Evolutionary conservation across 768 basidiomycete genomes (phyloP), one percentile per base, ranked within the genome.

Genomic region (Tylopilus intermedius): DNA sequence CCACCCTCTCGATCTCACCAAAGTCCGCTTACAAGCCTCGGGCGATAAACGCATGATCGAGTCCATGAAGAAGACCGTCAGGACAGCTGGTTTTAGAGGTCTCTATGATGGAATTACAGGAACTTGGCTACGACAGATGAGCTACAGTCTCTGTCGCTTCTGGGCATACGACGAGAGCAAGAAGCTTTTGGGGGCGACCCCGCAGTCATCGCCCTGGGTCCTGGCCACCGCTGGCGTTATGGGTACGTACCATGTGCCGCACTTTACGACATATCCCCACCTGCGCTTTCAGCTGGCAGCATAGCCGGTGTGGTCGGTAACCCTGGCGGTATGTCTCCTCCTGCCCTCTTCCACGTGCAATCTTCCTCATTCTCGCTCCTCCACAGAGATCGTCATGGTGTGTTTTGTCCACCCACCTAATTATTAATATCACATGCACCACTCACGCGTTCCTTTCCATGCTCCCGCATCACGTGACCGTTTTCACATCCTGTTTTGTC

Each of bases 81-180:
- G 79, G 64, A 89, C 86, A 6, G 88, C 87, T 45, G 91, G 91
- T 77, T 58, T 61, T 58, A 57, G 61, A 59, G 92, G 92, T 2
- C 75, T 94, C 45, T 91, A 82, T 62, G 92, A 93, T 64, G 92
- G 92, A 15, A 90, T 93, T 54, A 75, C 85, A 2, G 92, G 91
- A 29, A 95, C 92, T 26, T 86, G 90, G 82, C 71, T 95, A 70
- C 81, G 92, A 27, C 92, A 95, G 71, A 91, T 94, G 90, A 88
- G 84, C 32, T 94, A 94, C 72, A 91, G 88, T 40, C 75, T 93
- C 67, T 91, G 89, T 67, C 78, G 91, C n/a, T 94, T 93, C 74
- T 93, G 90, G 82, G 90, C 88, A 14, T 92, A 94, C 67, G 91
- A 94, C 57, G 87, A 90, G 73, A 89, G 86, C 67, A 94, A 93